These are phyloP conservation scores for Mortierella sp. DNA, from an alignment of 371 early-diverging fungal genomes.

Conservation along the genomic window DNA sequence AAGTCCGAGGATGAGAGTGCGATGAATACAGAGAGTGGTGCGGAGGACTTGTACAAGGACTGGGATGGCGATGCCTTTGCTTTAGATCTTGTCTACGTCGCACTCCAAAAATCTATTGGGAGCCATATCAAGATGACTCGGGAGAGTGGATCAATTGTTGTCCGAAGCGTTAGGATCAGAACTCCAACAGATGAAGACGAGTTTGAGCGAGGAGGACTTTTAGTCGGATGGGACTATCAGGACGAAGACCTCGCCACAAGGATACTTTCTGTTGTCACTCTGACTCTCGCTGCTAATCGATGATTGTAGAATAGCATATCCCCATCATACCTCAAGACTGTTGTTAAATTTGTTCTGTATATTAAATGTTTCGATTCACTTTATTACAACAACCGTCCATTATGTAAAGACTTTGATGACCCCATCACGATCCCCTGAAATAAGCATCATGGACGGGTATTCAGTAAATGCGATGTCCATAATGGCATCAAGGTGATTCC, in stretches of 20 bases:
- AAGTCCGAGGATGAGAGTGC: not conserved
- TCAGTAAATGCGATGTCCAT: conserved; percentile 78
- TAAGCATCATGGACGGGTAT: conserved; percentile 82
- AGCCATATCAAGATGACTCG: conserved; percentile 30
- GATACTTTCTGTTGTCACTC: conserved; percentile 52
- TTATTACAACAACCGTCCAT: not conserved
- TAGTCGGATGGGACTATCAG: conserved; percentile 59
- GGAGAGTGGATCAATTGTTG: conserved; percentile 28
- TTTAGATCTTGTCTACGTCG: conserved; percentile 51
- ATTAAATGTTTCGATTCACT: not conserved
- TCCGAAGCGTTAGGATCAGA: conserved; percentile 37
- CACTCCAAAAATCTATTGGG: conserved; percentile 44
- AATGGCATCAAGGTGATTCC: conserved; percentile 82
- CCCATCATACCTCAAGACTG: not conserved
- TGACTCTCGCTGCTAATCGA: conserved; percentile 36
- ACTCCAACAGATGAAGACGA: conserved; percentile 39
- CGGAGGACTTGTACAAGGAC: conserved; percentile 19
- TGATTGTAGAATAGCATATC: not conserved
- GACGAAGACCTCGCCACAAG: conserved; percentile 60
- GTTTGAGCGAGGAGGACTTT: conserved; percentile 43
- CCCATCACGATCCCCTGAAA: conserved; percentile 86
- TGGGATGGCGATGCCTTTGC: conserved; percentile 47
- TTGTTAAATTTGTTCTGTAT: not conserved
- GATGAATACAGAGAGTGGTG: conserved; percentile 17
- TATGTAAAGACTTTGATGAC: conserved; percentile 76